These are phyloP conservation scores for Cladosporium cucumerinum DNA, from an alignment of 2,329 filamentous ascomycete genomes.

Conservation along the genomic window DNA sequence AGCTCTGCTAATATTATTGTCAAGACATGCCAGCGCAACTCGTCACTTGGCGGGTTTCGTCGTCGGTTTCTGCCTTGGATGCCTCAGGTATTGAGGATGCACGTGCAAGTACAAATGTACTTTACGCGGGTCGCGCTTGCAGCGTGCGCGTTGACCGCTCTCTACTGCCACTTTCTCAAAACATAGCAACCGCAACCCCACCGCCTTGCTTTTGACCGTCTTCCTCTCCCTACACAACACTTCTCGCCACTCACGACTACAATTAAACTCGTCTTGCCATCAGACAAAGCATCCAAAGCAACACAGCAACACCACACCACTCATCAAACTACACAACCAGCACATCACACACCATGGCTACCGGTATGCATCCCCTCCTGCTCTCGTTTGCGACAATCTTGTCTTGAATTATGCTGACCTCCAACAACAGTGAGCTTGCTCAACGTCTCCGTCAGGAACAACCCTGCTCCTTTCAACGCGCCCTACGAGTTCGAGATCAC, in stretches of 20 bases:
- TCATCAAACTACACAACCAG: background rate
- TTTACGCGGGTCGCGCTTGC: constrained; percentile 1
- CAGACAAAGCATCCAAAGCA: background rate
- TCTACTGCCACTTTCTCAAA: constrained; percentile 4
- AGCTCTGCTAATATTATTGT: background rate
- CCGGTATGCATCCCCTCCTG: constrained; percentile 2
- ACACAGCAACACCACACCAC: background rate
- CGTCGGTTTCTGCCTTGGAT: background rate
- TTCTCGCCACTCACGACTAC: background rate
- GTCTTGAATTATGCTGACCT: background rate
- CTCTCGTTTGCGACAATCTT: background rate
- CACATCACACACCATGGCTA: constrained; percentile 12
- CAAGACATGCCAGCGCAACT: constrained; percentile 9
- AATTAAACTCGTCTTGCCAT: background rate
- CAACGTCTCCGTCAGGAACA: constrained; percentile 94
- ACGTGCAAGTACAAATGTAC: background rate
- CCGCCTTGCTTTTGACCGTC: background rate
- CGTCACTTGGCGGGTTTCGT: background rate
- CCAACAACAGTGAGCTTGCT: constrained; percentile 85
- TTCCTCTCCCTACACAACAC: background rate
- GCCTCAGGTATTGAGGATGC: background rate
- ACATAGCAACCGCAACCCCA: constrained; percentile 5
- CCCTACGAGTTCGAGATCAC: constrained; percentile 98
- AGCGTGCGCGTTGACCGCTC: constrained; percentile 3
- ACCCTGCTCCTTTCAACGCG: constrained; percentile 89